Base-by-base conservation (phyloP, 1,284 basidiomycete species). In the Mixia osmundae region DNA sequence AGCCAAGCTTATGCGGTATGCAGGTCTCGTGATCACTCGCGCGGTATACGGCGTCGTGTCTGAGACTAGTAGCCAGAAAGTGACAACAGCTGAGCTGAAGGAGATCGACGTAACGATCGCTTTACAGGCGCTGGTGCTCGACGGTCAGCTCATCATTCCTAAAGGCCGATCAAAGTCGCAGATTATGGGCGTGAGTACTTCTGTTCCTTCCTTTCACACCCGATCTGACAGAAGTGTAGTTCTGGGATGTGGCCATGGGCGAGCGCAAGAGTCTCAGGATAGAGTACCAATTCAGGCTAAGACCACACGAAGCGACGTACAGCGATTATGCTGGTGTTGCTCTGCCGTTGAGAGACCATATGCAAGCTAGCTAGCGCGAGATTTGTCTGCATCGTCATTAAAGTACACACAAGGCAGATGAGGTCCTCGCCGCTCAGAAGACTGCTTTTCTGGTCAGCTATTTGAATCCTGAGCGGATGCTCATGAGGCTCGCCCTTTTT, bases 101-200 rank as follows among this genome's bases (percentile, higher is more conserved):
- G 36, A 45, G 19, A 20, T 50, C 6, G 44, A 50, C 33, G 77
- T 85, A 25, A 75, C 71, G 14, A 60, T 76, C 22, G 68, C 83
- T 3, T 51, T 89, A 20, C 82, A 87, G 59, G 71, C 77, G 18
- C 62, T 89, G 12, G 76, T 87, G 30, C 27, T 23, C 44, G 66
- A 73, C 44, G 72, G 73, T 32, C 76, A 79, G 52, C 54, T 91
- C 33, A 68, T 72, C 50, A 72, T 91, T 43, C 72, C 82, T 12
- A 70, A 70, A 33, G 72, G 71, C 32, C 61, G 73, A 45, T 54
- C 58, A 12, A 69, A 68, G 50, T 54, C 59, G 35, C 33, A 54
- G 37, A 35, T 45, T 10, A 34, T 47, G 12, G 48, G 43, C 7
- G n/a, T n/a, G n/a, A n/a, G n/a, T n/a, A n/a, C n/a, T n/a, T n/a